Evolutionary conservation across 306 rosid genomes (phyloP), one percentile per base, ranked within the genome.

Genomic region (Castanea crenata): DNA sequence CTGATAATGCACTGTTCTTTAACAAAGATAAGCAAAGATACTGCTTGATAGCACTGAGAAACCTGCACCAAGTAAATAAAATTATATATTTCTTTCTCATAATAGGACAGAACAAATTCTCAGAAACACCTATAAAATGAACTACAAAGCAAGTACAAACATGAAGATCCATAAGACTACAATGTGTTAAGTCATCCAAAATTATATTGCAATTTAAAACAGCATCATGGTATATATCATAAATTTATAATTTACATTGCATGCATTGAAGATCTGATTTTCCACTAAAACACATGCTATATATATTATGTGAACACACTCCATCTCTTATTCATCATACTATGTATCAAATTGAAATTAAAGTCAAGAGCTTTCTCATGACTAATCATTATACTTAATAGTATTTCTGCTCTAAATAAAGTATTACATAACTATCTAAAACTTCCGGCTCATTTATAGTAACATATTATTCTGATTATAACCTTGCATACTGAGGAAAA

Each of bases 1-100:
- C 97, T 12, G 99, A 93, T 73, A 96, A 83, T 25, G 99, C 97
- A 78, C 99, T 96, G 86, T 96, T 96, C 88, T 96, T 96, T 59
- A 96, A 88, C 82, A 96, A 80, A 55, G 99, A 96, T 79, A 96
- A 86, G 90, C 99, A 96, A 34, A 96, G 96, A 81, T 89, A 90
- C 86, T 93, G 99, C 89, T 91, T 96, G 87, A 96, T 89, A 55
- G 88, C 93, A 85, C 85, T 85, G 80, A 93, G 99, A 84, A 93
- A 96, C 89, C 99, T 93, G 94, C 58, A 74, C 75, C 80, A 74
- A 71, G 81, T 86, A 82, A 78, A 71, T 83, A 84, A 78, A 69
- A 63, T 55, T 49, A 74, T 77, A 14, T 65, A 75, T 67, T 76
- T 71, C 80, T 79, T 74, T 75, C 31, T 59, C 70, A 79, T 63